These are phyloP conservation scores for Fusarium concolor DNA, from an alignment of 2,329 filamentous ascomycete species.

Conservation along the genomic window DNA sequence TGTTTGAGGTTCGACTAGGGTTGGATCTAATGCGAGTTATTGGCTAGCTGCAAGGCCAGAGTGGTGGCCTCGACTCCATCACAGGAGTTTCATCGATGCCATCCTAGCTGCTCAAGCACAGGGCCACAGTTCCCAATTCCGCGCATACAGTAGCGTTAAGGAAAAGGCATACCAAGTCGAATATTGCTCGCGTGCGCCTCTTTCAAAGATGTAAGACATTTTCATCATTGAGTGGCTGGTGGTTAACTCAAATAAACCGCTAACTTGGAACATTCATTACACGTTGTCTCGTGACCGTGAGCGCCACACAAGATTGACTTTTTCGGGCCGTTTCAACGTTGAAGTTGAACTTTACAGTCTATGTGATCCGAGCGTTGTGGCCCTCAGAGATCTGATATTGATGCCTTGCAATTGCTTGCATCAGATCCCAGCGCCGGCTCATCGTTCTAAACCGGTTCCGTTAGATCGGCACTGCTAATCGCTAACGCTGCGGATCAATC, in stretches of 20 bases:
- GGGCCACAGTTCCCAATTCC: slow-evolving; percentile 10
- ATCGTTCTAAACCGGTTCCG: slow-evolving; percentile 25
- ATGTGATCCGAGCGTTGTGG: not conserved
- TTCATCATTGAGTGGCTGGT: slow-evolving; percentile 28
- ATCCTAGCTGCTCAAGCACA: slow-evolving; percentile 32
- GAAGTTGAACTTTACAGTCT: not conserved
- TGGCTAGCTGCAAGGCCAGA: slow-evolving; percentile 35
- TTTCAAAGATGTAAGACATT: slow-evolving; percentile 23
- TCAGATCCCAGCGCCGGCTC: slow-evolving; percentile 25
- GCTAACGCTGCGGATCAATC: slow-evolving; percentile 1
- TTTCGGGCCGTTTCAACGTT: slow-evolving; percentile 14
- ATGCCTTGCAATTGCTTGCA: slow-evolving; percentile 34
- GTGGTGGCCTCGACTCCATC: slow-evolving; percentile 19
- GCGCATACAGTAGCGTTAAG: not conserved
- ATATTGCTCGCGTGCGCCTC: slow-evolving; percentile 22
- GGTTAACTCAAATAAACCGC: not conserved
- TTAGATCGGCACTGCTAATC: slow-evolving; percentile 36
- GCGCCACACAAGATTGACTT: not conserved
- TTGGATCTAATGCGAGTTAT: slow-evolving; percentile 9
- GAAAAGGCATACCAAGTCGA: not conserved
- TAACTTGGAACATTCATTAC: not conserved
- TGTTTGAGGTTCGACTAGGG: slow-evolving; percentile 44
- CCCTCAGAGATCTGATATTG: slow-evolving; percentile 9
- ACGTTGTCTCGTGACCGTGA: not conserved
- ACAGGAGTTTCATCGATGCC: slow-evolving; percentile 38